Percentiles rank a stretch among this genome's conserved stretches.
These are phyloP conservation scores for Forsythia suspensa DNA, from an alignment of 257 asterid genomes.

Conservation along the genomic window DNA sequence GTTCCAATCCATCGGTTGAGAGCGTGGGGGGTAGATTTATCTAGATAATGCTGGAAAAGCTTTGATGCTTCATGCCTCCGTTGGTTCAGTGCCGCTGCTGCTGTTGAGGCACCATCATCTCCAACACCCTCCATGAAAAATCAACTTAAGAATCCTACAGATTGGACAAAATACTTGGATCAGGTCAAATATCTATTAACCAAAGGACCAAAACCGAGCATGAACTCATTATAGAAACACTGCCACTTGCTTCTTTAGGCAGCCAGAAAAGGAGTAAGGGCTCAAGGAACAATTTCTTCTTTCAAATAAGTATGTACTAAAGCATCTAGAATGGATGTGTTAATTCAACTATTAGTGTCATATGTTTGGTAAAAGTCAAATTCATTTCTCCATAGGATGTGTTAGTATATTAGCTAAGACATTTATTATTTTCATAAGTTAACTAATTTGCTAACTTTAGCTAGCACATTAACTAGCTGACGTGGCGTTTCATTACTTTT, in stretches of 20 bases:
- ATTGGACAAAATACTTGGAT: not conserved
- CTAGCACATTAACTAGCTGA: too few relatives aligned
- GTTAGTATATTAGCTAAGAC: too few relatives aligned
- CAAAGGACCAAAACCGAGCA: not conserved
- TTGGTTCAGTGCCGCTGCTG: slow-evolving; percentile 46
- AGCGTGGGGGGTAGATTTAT: slow-evolving; percentile 60
- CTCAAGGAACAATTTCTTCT: not conserved
- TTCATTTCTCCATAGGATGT: too few relatives aligned
- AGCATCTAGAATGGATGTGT: too few relatives aligned
- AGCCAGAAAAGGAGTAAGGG: not conserved
- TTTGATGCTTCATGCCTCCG: slow-evolving; percentile 45
- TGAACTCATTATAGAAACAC: not conserved
- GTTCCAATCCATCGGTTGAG: slow-evolving; percentile 64
- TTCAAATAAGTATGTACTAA: too few relatives aligned
- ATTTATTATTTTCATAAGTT: too few relatives aligned
- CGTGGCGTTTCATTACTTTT: too few relatives aligned
- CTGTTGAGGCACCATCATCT: slow-evolving; percentile 42
- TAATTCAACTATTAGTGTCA: too few relatives aligned
- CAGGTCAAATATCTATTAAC: not conserved
- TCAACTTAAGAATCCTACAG: slow-evolving; percentile 28
- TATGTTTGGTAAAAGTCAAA: too few relatives aligned
- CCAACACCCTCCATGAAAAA: slow-evolving; percentile 49
- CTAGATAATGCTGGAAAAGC: slow-evolving; percentile 52
- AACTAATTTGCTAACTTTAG: too few relatives aligned
- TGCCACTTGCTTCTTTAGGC: not conserved